Evolutionary conservation across 352 stramenopile species (phyloP), one percentile per base, ranked within the genome.

Genomic region (Aphanomyces invadans): DNA sequence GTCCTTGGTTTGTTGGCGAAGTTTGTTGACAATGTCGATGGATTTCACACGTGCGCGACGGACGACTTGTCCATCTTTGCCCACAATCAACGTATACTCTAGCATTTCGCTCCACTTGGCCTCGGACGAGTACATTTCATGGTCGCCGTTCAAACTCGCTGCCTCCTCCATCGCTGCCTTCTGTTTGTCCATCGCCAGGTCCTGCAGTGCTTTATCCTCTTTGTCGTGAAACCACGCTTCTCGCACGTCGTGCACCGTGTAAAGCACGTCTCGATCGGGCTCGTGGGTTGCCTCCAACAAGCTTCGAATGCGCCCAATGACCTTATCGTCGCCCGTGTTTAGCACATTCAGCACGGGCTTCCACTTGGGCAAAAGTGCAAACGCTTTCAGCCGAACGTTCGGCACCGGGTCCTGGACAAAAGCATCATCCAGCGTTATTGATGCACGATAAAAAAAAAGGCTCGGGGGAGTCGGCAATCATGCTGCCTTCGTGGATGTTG

Each of bases 41-140:
- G 80, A 90, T 75, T 92, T 92, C 48, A 92, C 84, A 3, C 82
- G 79, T 25, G 84, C 84, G 51, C 84, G 75, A 32, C 82, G 84
- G 42, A 90, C 80, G n/a, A 92, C 82, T 68, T 92, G 84, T 1
- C 84, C 84, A 28, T 92, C 84, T 51, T 90, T 92, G 17, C 80
- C 84, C 4, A 92, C 84, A 15, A 90, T 81, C 19, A 92, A 66
- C 28, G 84, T 90, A 65, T 92, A 92, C 63, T 92, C 84, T 3
- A 92, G 78, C 84, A 92, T 92, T 63, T 80, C 90, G 0, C 80
- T 90, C 84, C 84, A 92, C 26, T 89, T 90, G 17, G 82, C 86
- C 46, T 92, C 84, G 28, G 81, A 77, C 3, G 80, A 86, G 11
- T 79, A 87, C 65, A 90, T 81, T 62, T 92, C 84, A 28, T 92